Conservation (phyloP, 164 flowering plant genomes). For the Protea cynaroides region DNA sequence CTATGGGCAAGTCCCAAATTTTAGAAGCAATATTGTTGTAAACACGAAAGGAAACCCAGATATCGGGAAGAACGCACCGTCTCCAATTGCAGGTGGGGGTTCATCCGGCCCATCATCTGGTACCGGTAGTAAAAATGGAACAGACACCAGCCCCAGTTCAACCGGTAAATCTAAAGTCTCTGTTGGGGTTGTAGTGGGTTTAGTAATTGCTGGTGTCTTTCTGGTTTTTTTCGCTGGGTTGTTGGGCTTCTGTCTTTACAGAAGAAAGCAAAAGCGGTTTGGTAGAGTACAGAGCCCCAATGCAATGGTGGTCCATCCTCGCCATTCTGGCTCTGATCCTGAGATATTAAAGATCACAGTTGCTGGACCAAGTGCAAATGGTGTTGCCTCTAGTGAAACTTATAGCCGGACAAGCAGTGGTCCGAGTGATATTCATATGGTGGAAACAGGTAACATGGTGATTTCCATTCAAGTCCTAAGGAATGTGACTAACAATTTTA, state of each 20-base stretch:
- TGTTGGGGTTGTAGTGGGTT: constrained; percentile 31
- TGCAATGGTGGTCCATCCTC: constrained; percentile 58
- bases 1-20: constrained; percentile 55
- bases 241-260: constrained; percentile 30
- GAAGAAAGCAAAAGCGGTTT: constrained; percentile 28
- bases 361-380: constrained; percentile 39
- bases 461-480: constrained; percentile 74
- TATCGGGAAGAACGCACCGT: constrained; percentile 37
- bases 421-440: constrained; percentile 46
- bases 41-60: constrained; percentile 40
- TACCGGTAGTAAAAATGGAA: neutral
- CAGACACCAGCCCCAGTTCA: neutral
- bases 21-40: constrained; percentile 33
- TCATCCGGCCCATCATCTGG: constrained; percentile 8
- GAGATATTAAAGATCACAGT: constrained; percentile 57
- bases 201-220: constrained; percentile 34
- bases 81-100: constrained; percentile 23
- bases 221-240: constrained; percentile 24
- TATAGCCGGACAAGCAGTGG: constrained; percentile 40
- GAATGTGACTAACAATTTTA: constrained; percentile 80
- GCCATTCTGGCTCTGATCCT: constrained; percentile 52
- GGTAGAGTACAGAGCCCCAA: constrained; percentile 49
- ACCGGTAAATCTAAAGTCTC: constrained; percentile 23
- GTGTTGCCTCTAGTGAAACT: constrained; percentile 29
- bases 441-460: constrained; percentile 72